Base-by-base conservation (phyloP, 805 yeast genomes). In the Saccharomycopsis sp. region DNA sequence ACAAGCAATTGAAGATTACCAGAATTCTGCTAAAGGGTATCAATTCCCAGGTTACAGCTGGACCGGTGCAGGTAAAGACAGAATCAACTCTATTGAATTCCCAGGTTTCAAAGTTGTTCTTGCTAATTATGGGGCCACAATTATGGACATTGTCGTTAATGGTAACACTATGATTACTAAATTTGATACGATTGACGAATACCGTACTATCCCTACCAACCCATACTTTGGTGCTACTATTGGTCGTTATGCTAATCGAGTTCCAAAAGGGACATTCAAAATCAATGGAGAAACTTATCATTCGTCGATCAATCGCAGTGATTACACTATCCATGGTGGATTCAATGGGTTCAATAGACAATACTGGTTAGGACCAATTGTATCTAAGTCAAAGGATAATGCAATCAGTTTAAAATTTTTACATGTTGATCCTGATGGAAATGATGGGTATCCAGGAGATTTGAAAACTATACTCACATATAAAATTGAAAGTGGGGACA, bases 211-310 rank as follows among this genome's bases (percentile, higher is more conserved):
- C 38, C 20, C 57, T 16, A 56, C 64, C 26, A 70, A 74, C 54
- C 76, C 78, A 16, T 77, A 65, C 56, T 68, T 79, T 45, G 85
- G 85, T 29, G 76, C 84, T 23, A 74, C 82, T 16, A 70, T 79
- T 32, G 87, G 87, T 23, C 67, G 86, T 37, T 72, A 67, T 48
- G 85, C 85, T 43, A 81, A 80, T 58, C 67, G 86, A 47, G 71
- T 80, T 41, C 56, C 58, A 35, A 62, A 64, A 35, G 81, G 76
- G 24, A 50, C 56, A 41, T 66, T 75, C 51, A 41, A 50, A 11
- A 48, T 77, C 19, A 63, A 65, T 28, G 76, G 72, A 4, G 55
- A 61, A 42, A 55, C 58, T 9, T 71, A 66, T 54, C 55, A 62
- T 44, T 64, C 68, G 17, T 54, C 60, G 28, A 75, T 73, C 57